These are phyloP conservation scores for Pyracantha coccinea DNA, from an alignment of 331 rosid genomes.

Conservation along the genomic window DNA sequence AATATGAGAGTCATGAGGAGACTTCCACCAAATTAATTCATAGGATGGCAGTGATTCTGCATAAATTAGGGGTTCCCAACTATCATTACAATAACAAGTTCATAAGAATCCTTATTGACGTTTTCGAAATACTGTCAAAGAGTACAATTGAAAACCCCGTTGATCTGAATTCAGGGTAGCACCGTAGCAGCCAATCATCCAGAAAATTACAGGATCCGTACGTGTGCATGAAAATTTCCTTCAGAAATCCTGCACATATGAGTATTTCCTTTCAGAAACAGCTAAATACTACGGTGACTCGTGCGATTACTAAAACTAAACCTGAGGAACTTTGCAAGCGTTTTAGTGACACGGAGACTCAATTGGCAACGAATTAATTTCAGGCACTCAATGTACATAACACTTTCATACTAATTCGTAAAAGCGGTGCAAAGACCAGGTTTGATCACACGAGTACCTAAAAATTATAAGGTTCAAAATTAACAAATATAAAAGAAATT, in stretches of 20 bases:
- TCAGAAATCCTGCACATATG: slow-evolving; percentile 10
- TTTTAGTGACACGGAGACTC: neutral
- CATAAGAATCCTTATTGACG: neutral
- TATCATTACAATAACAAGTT: neutral
- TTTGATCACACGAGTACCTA: neutral
- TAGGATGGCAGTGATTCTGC: neutral
- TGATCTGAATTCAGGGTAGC: neutral
- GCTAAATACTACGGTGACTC: neutral
- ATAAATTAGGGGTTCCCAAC: neutral
- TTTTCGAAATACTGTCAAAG: neutral
- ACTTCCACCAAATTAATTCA: neutral
- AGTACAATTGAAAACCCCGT: neutral
- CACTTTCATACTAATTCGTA: neutral
- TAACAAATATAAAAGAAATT: neutral
- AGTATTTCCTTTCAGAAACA: neutral
- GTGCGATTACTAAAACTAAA: too few relatives aligned
- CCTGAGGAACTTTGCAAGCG: neutral
- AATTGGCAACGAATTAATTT: neutral
- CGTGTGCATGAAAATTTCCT: neutral
- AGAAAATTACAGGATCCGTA: neutral
- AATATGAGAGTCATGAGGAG: neutral
- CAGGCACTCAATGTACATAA: neutral
- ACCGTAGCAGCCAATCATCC: neutral
- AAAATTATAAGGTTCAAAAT: neutral
- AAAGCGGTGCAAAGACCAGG: neutral